phyloP scores from a whole-genome alignment of 1,139 yeast species.

The Magnusiomyces suaveolens region DNA sequence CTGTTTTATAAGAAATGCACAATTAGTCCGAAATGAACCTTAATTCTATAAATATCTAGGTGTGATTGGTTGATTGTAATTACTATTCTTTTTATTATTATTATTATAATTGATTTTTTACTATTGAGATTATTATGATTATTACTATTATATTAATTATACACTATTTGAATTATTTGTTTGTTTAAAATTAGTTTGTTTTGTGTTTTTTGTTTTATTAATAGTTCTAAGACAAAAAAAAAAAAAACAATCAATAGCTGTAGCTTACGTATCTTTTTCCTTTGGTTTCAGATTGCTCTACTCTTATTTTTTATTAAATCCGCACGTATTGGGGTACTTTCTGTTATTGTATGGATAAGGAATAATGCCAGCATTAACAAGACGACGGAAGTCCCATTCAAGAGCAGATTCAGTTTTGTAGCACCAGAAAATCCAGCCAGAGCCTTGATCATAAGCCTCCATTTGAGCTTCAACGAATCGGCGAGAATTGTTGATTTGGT shows the following conservation, averaged over 20 bases:
- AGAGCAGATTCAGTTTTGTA: slow-evolving; percentile 78
- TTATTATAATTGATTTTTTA: too few species aligned
- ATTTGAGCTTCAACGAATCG: slow-evolving; percentile 79
- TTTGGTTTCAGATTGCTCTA: not conserved
- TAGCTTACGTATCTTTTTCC: not conserved
- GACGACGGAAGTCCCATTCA: slow-evolving; percentile 75
- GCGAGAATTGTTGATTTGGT: slow-evolving; percentile 50
- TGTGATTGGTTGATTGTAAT: too few species aligned
- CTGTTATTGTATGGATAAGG: slow-evolving; percentile 69
- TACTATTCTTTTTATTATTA: too few species aligned
- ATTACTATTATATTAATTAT: too few species aligned
- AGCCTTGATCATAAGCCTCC: slow-evolving; percentile 63
- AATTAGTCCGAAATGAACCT: too few species aligned
- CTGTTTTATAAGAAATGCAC: too few species aligned
- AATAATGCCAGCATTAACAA: slow-evolving; percentile 52
- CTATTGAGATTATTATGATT: too few species aligned
- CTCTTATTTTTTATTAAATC: slow-evolving; percentile 21
- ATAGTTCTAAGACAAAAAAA: too few species aligned
- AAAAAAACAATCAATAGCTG: not conserved
- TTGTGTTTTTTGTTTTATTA: too few species aligned
- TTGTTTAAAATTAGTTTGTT: too few species aligned
- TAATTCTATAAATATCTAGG: too few species aligned
- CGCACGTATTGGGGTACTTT: slow-evolving; percentile 62
- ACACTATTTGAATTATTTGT: too few species aligned
- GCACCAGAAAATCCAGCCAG: slow-evolving; percentile 90